These are phyloP conservation scores for Pelargonium cotyledonis DNA, from an alignment of 441 rosid genomes.

Conservation along the genomic window DNA sequence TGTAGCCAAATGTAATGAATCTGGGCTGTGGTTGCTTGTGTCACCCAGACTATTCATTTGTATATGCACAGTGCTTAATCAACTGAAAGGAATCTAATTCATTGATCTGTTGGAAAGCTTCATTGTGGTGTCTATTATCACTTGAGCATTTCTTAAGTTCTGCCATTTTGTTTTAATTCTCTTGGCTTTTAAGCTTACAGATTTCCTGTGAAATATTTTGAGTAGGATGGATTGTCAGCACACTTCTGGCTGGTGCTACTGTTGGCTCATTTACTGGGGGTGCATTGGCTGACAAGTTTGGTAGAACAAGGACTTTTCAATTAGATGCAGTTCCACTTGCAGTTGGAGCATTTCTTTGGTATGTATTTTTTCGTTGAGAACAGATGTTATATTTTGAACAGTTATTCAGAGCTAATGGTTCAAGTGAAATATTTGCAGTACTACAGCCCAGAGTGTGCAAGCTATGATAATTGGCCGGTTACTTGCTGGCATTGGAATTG, in stretches of 20 bases:
- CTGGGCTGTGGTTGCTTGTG: not conserved
- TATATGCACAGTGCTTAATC: not conserved
- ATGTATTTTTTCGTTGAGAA: conserved; percentile 18
- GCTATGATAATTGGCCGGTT: conserved; percentile 93
- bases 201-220: conserved; percentile 20
- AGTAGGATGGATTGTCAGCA: conserved; percentile 94
- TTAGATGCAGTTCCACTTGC: conserved; percentile 91
- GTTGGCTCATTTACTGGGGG: conserved; percentile 97
- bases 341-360: conserved; percentile 83
- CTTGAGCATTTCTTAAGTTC: not conserved
- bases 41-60: not conserved
- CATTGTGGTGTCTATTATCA: not conserved
- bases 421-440: conserved; percentile 35
- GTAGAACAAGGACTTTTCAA: conserved; percentile 83
- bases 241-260: conserved; percentile 93
- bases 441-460: conserved; percentile 83
- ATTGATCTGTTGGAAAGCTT: not conserved
- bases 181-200: conserved; percentile 13
- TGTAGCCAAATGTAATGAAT: not conserved
- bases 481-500: conserved; percentile 95
- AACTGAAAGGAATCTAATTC: not conserved
- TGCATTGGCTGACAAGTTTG: conserved; percentile 86
- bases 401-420: conserved; percentile 20
- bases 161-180: not conserved
- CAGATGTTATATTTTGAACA: conserved; percentile 6